Evolutionary conservation across 2,329 filamentous ascomycete species (phyloP), one percentile per base, ranked within the genome.

Genomic region (Xylaria sp.): DNA sequence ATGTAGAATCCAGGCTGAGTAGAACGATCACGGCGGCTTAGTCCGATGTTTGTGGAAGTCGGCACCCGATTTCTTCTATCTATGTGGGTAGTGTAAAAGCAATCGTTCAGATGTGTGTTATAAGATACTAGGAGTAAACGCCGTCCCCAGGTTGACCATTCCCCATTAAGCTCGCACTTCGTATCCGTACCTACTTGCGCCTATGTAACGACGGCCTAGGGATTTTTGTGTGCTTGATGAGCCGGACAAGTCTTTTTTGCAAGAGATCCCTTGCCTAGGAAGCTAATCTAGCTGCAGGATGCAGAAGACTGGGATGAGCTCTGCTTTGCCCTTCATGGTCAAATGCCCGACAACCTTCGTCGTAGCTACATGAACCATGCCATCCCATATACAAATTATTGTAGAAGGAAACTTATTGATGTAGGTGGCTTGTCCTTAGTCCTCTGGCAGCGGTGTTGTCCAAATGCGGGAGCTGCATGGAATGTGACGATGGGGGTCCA

Each of bases 381-480:
- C 44, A 62, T 54, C 36, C 36, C 33, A 3, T 57, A 28, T 40
- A 49, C 59, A 23, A 33, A 53, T 61, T 33, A 58, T 36, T 9
- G 53, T 59, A 20, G 46, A 68, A 46, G 69, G 66, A 58, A 56
- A 59, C 26, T 46, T 54, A 49, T 59, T 46, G 63, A 64, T 70
- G 57, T 66, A 59, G 57, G 59, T 71, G 69, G 69, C 67, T 67
- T 74, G 53, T 48, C 66, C 69, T 65, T 67, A 53, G 62, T 64
- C 59, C 48, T 66, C 40, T 59, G 40, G 26, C 38, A 70, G 65
- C 73, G 74, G 75, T 69, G 56, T 62, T 61, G 66, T 73, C 77
- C 76, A 53, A 77, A 77, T 74, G 62, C 70, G 75, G 77, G 77
- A 78, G 77, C 75, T 78, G 77, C 74, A 77, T 71, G 74, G 76